Conservation (phyloP, 2,329 filamentous ascomycete genomes). For the Scolecobasidium constrictum region DNA sequence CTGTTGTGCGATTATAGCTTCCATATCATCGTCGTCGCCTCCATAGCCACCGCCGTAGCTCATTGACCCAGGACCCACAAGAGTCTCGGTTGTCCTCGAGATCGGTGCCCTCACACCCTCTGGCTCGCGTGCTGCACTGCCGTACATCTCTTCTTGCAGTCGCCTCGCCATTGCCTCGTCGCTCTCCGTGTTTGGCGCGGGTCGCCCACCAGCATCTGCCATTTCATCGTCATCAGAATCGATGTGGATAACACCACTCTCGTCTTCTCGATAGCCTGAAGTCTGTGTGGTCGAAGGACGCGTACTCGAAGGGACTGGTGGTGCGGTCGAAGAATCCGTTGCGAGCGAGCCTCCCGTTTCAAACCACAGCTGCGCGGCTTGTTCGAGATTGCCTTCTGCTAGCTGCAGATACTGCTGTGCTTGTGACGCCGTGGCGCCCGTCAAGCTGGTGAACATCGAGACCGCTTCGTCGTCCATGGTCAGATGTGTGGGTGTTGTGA, state of each 20-base stretch:
- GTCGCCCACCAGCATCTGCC: slow-evolving; percentile 26
- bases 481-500: background rate
- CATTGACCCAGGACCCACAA: slow-evolving; percentile 60
- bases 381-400: slow-evolving; percentile 71
- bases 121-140: slow-evolving; percentile 25
- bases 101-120: slow-evolving; percentile 80
- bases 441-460: slow-evolving; percentile 70
- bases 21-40: slow-evolving; percentile 40
- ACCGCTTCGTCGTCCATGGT: slow-evolving; percentile 49
- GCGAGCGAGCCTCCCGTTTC: slow-evolving; percentile 51
- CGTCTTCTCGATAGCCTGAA: slow-evolving; percentile 36
- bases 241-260: slow-evolving; percentile 57
- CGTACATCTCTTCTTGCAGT: slow-evolving; percentile 85
- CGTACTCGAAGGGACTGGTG: slow-evolving; percentile 17
- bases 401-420: slow-evolving; percentile 77
- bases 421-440: slow-evolving; percentile 59
- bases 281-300: slow-evolving; percentile 16
- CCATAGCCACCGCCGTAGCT: slow-evolving; percentile 28
- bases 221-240: slow-evolving; percentile 63
- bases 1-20: slow-evolving; percentile 54
- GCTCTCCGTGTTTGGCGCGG: slow-evolving; percentile 52
- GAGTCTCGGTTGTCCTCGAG: slow-evolving; percentile 78
- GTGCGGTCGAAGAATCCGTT: slow-evolving; percentile 17
- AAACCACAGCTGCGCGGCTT: slow-evolving; percentile 83
- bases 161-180: slow-evolving; percentile 88